Conservation (phyloP, 2,329 filamentous ascomycete species). For the Talaromyces islandicus region DNA sequence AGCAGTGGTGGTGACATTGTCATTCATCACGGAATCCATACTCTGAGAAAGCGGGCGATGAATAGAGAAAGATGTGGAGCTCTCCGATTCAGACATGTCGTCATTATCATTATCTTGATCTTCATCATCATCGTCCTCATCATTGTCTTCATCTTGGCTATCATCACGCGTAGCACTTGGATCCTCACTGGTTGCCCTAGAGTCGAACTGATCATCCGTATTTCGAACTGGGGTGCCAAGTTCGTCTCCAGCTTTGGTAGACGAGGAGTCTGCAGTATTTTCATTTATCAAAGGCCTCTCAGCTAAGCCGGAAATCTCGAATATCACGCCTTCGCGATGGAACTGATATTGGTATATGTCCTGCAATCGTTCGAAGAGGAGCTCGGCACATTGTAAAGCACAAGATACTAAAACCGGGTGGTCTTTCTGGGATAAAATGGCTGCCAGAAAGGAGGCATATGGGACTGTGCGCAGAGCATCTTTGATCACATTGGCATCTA, state of each 20-base stretch:
- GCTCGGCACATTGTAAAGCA: conserved; percentile 81
- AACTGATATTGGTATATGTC: conserved; percentile 92
- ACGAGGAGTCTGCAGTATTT: conserved; percentile 15
- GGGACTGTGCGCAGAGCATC: conserved; percentile 83
- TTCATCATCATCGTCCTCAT: conserved; percentile 26
- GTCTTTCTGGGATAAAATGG: conserved; percentile 92
- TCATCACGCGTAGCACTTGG: conserved; percentile 11
- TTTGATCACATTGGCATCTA: conserved; percentile 77
- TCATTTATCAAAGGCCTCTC: conserved; percentile 32
- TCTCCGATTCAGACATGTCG: conserved; percentile 60
- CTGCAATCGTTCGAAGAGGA: conserved; percentile 77
- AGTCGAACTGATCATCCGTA: conserved; percentile 5
- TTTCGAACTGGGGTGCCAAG: conserved; percentile 14
- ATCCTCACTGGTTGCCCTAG: conserved; percentile 9
- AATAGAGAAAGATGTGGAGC: conserved; percentile 52
- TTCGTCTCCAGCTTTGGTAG: conserved; percentile 16
- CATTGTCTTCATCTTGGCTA: conserved; percentile 26
- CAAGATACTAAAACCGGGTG: conserved; percentile 80
- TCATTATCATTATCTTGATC: conserved; percentile 40
- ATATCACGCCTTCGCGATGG: conserved; percentile 91
- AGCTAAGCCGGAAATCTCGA: conserved; percentile 79
- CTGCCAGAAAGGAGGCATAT: conserved; percentile 91
- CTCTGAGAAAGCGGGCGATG: conserved; percentile 31
- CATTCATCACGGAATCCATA: conserved; percentile 52
- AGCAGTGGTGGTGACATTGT: conserved; percentile 69